Conservation (phyloP, 768 basidiomycete genomes). For the Termitomyces sp. region DNA sequence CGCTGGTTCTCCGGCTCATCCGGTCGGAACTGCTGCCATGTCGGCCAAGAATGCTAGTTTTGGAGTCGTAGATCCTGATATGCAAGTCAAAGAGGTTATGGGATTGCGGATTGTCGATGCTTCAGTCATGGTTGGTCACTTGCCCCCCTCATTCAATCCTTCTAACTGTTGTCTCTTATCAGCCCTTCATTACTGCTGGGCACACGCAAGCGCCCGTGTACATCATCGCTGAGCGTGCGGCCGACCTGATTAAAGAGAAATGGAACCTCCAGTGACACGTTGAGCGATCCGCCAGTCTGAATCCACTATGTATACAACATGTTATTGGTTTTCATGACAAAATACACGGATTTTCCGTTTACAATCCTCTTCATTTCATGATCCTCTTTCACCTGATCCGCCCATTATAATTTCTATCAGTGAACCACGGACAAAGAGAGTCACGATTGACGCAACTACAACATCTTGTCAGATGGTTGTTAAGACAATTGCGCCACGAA, state of each 20-base stretch:
- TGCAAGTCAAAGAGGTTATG: not conserved
- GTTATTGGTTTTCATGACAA: not conserved
- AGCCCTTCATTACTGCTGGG: constrained; percentile 7
- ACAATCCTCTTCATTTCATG: not conserved
- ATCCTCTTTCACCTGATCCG: not conserved
- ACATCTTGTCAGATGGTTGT: not conserved
- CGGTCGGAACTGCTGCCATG: not conserved
- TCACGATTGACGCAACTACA: not conserved
- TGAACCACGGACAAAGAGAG: too few relatives aligned
- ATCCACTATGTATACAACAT: not conserved
- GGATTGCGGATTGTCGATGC: not conserved
- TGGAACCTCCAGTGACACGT: not conserved
- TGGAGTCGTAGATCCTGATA: not conserved
- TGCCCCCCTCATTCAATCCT: not conserved
- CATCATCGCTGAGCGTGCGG: constrained; percentile 19
- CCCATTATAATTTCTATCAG: not conserved
- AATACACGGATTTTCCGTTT: not conserved
- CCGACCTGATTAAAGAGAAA: constrained; percentile 15
- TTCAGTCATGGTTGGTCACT: not conserved
- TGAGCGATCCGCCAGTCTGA: not conserved
- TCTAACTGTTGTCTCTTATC: not conserved
- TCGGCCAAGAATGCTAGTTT: not conserved
- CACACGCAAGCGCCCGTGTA: constrained; percentile 20
- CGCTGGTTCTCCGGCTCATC: not conserved
- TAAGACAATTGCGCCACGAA: constrained; percentile 15